Evolutionary conservation across 2,329 filamentous ascomycete genomes (phyloP).

Genomic region (Conoideocrella luteorostrata): DNA sequence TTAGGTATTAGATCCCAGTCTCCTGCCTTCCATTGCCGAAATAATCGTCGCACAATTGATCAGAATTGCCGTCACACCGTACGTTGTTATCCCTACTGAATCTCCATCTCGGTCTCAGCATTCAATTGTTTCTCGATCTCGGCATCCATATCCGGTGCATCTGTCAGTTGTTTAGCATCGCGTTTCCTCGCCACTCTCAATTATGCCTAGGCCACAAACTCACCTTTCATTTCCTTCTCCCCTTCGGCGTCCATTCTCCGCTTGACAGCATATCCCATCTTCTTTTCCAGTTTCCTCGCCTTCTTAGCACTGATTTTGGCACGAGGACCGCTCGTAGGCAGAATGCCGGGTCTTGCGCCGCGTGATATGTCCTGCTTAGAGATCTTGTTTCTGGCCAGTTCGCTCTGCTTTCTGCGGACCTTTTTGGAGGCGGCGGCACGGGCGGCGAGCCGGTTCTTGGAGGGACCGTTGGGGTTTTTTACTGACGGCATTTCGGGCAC

Average conservation of each 20-base stretch:
- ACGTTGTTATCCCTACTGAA: slow-evolving; percentile 12
- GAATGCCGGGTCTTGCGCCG: slow-evolving; percentile 45
- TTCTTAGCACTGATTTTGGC: slow-evolving; percentile 47
- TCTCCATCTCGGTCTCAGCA: slow-evolving; percentile 17
- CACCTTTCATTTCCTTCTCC: slow-evolving; percentile 44
- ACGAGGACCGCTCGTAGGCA: slow-evolving; percentile 50
- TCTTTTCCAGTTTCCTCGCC: slow-evolving; percentile 49
- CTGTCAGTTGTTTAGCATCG: too few species aligned
- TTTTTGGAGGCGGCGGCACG: slow-evolving; percentile 39
- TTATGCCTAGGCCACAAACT: slow-evolving; percentile 11
- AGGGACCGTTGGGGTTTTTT: slow-evolving; percentile 52
- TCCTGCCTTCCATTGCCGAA: too few species aligned
- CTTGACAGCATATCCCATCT: slow-evolving; percentile 45
- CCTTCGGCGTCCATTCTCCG: slow-evolving; percentile 45
- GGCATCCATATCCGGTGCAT: slow-evolving; percentile 12
- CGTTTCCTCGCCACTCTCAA: too few species aligned
- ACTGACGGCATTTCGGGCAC: slow-evolving; percentile 44
- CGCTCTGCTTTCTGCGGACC: slow-evolving; percentile 34
- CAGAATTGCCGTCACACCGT: too few species aligned
- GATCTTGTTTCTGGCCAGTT: slow-evolving; percentile 31
- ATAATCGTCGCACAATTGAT: too few species aligned
- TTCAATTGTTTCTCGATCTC: slow-evolving; percentile 7
- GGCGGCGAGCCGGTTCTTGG: slow-evolving; percentile 45
- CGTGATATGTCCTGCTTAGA: slow-evolving; percentile 37
- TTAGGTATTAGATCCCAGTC: too few species aligned